Conservation (phyloP, 305 asterid genomes). For the Fraxinus baroniana region DNA sequence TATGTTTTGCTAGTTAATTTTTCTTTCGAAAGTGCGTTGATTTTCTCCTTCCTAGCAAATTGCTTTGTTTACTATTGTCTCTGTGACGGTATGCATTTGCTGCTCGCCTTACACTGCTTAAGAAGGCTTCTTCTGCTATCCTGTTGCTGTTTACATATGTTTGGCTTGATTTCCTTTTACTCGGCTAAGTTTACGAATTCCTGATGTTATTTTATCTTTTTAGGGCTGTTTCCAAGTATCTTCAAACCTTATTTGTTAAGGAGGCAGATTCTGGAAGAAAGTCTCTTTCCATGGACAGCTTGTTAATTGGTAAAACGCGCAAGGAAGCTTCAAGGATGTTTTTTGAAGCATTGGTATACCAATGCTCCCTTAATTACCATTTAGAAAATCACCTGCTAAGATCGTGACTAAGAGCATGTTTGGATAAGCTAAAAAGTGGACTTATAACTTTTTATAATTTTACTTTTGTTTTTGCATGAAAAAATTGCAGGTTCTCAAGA, state of each 20-base stretch:
- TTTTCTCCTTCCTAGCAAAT: neutral
- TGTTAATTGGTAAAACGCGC: constrained; percentile 76
- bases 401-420: neutral
- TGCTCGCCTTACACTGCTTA: neutral
- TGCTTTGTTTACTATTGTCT: neutral
- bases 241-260: constrained; percentile 62
- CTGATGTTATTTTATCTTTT: constrained; percentile 14
- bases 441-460: neutral
- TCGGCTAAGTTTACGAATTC: neutral
- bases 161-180: neutral
- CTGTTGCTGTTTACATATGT: neutral
- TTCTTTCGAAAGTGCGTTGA: neutral
- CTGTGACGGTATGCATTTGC: neutral
- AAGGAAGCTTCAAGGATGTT: constrained; percentile 80
- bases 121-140: neutral
- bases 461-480: neutral
- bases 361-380: neutral
- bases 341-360: constrained; percentile 64
- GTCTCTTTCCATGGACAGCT: constrained; percentile 59
- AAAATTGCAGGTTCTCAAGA: constrained; percentile 66
- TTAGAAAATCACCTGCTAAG: neutral
- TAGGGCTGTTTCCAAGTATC: constrained; percentile 95
- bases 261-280: constrained; percentile 64
- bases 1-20: neutral
- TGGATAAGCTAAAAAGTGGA: neutral